phyloP scores from a whole-genome alignment of 179 eudicot genomes.

The Beta lomatogona region DNA sequence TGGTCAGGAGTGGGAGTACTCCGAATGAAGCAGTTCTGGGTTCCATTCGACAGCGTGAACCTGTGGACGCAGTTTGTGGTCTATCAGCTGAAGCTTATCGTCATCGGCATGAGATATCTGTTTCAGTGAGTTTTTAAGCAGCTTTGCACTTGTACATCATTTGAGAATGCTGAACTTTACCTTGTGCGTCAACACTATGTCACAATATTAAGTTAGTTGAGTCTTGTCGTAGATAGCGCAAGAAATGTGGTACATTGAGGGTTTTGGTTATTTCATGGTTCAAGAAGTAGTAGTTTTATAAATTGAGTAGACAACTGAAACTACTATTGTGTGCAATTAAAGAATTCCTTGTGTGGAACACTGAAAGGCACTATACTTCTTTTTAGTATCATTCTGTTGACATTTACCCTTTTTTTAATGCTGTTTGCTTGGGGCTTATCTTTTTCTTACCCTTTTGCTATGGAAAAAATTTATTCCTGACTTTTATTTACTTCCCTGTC shows the following conservation, averaged over 20 bases:
- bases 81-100: constrained; percentile 77
- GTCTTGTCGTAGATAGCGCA: not conserved
- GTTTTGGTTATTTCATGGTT: not conserved
- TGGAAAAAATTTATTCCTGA: constrained; percentile 12
- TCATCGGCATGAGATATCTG: constrained; percentile 76
- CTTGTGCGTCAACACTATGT: not conserved
- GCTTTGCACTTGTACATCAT: not conserved
- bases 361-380: not conserved
- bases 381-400: not conserved
- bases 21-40: constrained; percentile 47
- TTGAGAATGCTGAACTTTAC: not conserved
- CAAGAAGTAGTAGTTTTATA: not conserved
- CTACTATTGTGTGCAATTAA: not conserved
- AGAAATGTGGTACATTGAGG: not conserved
- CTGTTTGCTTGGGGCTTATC: not conserved
- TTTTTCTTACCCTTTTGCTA: not conserved
- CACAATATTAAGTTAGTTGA: not conserved
- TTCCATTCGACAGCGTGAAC: constrained; percentile 34
- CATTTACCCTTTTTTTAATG: not conserved
- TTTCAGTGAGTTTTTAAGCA: constrained; percentile 52
- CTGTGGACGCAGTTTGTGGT: constrained; percentile 43
- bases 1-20: constrained; percentile 41
- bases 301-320: not conserved
- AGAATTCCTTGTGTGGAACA: not conserved
- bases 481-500: constrained; percentile 5